These are phyloP conservation scores for Oryza glaberrima DNA, from an alignment of 176 grass and related monocot genomes.

Conservation along the genomic window DNA sequence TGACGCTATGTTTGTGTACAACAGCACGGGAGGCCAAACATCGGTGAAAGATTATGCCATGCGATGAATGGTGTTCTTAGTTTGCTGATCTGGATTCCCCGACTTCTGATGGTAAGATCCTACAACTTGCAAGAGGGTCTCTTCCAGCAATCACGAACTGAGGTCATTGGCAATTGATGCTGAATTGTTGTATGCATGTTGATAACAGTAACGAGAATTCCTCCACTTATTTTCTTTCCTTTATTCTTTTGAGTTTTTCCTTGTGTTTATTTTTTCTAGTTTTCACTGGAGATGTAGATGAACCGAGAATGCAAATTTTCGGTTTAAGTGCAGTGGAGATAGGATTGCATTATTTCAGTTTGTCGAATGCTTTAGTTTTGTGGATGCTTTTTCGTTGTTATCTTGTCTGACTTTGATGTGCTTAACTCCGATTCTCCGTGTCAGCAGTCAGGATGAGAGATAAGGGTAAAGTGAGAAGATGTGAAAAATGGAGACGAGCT, in stretches of 20 bases:
- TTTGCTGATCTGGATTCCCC: background rate
- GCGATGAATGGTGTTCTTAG: conserved; percentile 24
- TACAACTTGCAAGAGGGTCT: conserved; percentile 7
- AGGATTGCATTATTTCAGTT: background rate
- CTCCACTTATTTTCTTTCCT: background rate
- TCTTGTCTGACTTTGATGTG: background rate
- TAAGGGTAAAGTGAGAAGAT: background rate
- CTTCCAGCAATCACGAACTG: background rate
- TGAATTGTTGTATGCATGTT: background rate
- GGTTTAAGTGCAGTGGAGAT: background rate
- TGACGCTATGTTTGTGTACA: background rate
- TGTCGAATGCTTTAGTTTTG: background rate
- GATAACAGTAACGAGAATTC: background rate
- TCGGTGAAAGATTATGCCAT: conserved; percentile 56
- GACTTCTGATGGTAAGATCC: background rate
- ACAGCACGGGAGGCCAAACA: conserved; percentile 55
- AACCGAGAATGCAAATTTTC: background rate
- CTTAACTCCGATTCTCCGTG: background rate
- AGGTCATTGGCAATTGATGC: background rate
- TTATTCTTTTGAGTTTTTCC: background rate
- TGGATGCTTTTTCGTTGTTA: background rate
- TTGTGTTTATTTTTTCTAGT: background rate
- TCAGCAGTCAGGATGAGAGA: background rate
- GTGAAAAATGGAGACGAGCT: background rate
- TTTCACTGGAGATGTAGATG: conserved; percentile 2